phyloP scores from a whole-genome alignment of 2,329 filamentous ascomycete genomes.

The Trichophaea hybrida region DNA sequence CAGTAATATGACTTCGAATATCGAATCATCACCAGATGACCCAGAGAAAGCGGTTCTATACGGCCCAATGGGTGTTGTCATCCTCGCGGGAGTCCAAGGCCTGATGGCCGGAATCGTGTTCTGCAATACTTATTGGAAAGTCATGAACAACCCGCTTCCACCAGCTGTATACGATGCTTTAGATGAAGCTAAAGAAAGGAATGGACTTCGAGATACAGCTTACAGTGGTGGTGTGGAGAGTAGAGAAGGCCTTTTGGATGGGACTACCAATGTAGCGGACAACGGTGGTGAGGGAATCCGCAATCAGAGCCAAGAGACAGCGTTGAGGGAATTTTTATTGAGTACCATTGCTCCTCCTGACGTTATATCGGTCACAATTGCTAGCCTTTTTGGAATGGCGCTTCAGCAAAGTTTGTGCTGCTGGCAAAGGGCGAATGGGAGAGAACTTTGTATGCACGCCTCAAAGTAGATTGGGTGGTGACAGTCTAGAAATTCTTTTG shows the following conservation, averaged over 20 bases:
- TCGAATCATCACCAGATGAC: not conserved
- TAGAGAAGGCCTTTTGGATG: not conserved
- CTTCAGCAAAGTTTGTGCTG: constrained; percentile 2
- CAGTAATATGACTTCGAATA: not conserved
- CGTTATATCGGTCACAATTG: constrained; percentile 9
- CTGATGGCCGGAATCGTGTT: constrained; percentile 6
- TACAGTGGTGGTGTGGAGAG: not conserved
- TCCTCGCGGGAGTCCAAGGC: not conserved
- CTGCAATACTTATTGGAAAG: constrained; percentile 13
- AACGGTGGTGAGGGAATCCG: not conserved
- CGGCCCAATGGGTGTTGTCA: constrained; percentile 4
- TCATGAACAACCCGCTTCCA: not conserved
- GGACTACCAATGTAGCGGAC: not conserved
- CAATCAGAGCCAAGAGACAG: not conserved
- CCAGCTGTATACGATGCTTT: constrained; percentile 4
- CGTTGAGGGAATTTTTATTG: constrained; percentile 15
- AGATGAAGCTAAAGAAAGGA: not conserved
- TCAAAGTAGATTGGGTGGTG: not conserved
- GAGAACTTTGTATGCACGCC: not conserved
- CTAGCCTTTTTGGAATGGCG: constrained; percentile 8
- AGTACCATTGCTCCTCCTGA: constrained; percentile 11
- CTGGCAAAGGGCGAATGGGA: not conserved
- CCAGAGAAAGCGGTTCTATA: not conserved
- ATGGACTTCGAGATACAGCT: not conserved
- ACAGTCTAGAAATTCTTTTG: not conserved